Percentiles rank a stretch among this genome's conserved stretches.
These are phyloP conservation scores for Epichloe amarillans DNA, from an alignment of 2,329 filamentous ascomycete species.

Conservation along the genomic window DNA sequence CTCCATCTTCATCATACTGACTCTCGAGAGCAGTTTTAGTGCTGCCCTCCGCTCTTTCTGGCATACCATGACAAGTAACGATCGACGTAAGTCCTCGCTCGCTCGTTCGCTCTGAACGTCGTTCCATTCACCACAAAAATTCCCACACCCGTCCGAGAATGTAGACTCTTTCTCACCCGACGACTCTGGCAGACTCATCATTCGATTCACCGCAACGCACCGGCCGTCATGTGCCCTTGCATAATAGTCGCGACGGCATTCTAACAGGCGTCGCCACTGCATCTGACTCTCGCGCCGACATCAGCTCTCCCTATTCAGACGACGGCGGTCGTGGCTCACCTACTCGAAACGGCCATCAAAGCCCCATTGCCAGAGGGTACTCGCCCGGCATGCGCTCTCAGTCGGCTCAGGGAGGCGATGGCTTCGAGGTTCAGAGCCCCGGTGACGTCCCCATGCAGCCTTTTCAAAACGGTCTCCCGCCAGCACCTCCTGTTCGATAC, in stretches of 20 bases:
- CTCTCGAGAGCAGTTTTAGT: slow-evolving; percentile 38
- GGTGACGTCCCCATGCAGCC: slow-evolving; percentile 95
- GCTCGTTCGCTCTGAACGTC: not conserved
- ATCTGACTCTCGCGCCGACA: slow-evolving; percentile 74
- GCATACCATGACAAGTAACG: slow-evolving; percentile 74
- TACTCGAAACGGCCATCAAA: slow-evolving; percentile 35
- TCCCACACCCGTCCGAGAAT: not conserved
- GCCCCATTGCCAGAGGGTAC: slow-evolving; percentile 54
- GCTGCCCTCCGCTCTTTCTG: slow-evolving; percentile 80
- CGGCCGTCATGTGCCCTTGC: slow-evolving; percentile 78
- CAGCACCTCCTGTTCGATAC: slow-evolving; percentile 73
- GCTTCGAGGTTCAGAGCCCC: slow-evolving; percentile 56
- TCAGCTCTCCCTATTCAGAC: slow-evolving; percentile 66
- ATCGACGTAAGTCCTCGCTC: slow-evolving; percentile 41
- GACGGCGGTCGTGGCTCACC: slow-evolving; percentile 46
- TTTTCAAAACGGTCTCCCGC: slow-evolving; percentile 82
- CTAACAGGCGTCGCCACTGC: slow-evolving; percentile 83
- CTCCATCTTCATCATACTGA: not conserved
- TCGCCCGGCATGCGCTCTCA: slow-evolving; percentile 82
- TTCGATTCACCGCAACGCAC: slow-evolving; percentile 89
- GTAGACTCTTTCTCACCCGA: not conserved
- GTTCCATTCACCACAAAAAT: not conserved
- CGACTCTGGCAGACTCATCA: slow-evolving; percentile 55
- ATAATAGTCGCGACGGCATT: slow-evolving; percentile 66
- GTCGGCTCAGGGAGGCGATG: slow-evolving; percentile 50